Percentiles rank a stretch among this genome's conserved stretches.
phyloP scores from a whole-genome alignment of 345 rosid species.

The Aquilaria malaccensis region DNA sequence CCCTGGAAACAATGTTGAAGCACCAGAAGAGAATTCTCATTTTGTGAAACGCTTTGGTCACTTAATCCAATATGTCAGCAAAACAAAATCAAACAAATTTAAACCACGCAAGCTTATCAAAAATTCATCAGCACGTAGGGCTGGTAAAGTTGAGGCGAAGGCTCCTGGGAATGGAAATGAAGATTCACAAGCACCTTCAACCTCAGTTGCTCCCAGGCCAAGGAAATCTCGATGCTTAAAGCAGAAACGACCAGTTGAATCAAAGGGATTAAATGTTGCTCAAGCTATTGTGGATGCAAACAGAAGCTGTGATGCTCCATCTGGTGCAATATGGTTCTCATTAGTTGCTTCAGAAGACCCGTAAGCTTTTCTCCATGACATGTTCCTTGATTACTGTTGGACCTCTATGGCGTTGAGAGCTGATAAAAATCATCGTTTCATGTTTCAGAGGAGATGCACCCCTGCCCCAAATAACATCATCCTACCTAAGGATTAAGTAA shows the following conservation, averaged over 20 bases:
- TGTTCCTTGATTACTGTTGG: not conserved
- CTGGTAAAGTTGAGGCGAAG: slow-evolving; percentile 13
- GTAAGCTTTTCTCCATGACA: slow-evolving; percentile 20
- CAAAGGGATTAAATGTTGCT: slow-evolving; percentile 19
- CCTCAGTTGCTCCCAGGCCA: slow-evolving; percentile 14
- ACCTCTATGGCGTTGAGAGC: not conserved
- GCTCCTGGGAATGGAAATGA: slow-evolving; percentile 16
- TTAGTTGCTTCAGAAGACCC: slow-evolving; percentile 31
- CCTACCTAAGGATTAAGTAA: slow-evolving; percentile 43
- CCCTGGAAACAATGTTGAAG: slow-evolving; percentile 3
- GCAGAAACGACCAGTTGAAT: slow-evolving; percentile 14
- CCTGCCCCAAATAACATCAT: slow-evolving; percentile 39
- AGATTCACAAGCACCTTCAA: slow-evolving; percentile 12
- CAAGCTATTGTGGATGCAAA: slow-evolving; percentile 21
- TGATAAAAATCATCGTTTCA: slow-evolving; percentile 12
- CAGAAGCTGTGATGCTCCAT: slow-evolving; percentile 16
- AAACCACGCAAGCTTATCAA: slow-evolving; percentile 11
- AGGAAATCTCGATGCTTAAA: slow-evolving; percentile 12
- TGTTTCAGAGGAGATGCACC: slow-evolving; percentile 22
- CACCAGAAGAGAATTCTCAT: slow-evolving; percentile 21
- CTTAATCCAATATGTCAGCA: slow-evolving; percentile 21
- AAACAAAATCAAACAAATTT: slow-evolving; percentile 16
- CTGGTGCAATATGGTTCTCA: slow-evolving; percentile 35
- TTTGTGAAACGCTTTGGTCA: slow-evolving; percentile 23
- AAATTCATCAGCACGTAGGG: slow-evolving; percentile 7